Evolutionary conservation across 2,329 filamentous ascomycete genomes (phyloP), one percentile per base, ranked within the genome.

Genomic region (Apiospora arundinis): DNA sequence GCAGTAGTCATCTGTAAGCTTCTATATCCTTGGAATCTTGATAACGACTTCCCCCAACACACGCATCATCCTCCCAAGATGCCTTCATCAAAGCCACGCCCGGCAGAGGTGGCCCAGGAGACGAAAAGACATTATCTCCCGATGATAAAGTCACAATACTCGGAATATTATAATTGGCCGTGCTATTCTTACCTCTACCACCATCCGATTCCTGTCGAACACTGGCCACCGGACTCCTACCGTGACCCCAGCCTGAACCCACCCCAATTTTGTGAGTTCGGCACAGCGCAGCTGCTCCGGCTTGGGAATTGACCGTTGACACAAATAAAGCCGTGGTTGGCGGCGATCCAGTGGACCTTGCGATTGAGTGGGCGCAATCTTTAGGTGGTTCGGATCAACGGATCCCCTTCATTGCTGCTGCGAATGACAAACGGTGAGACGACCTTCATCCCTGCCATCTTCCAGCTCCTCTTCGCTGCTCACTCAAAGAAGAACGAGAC

Each of bases 71-170:
- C 70, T 45, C 72, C 66, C 75, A 79, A 72, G 63, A 91, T 91
- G 89, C 87, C 88, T 72, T 76, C 86, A 67, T 84, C 87, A 70
- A 90, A 87, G 81, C 87, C 87, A 65, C 92, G 90, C 81, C 88
- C 90, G 16, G 89, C 91, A 52, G 92, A 94, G 74, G 89, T 94
- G 70, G 92, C 92, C 70, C 88, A 90, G 37, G 92, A 93, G 79
- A 92, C 91, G n/a, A 93, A 93, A 81, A 88, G 86, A 76, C 87
- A 87, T 72, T 92, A 91, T 78, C 91, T 93, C 74, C 92, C 92
- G 21, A 83, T 88, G 73, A 89, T 93, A 76, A 87, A 85, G 77
- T 83, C 85, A 46, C 84, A 88, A 77, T 90, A 87, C 81, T 84
- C 56, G 18, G 56, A 63, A 37, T 44, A 82, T 72, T 83, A 84